Evolutionary conservation across 352 stramenopile species (phyloP), one percentile per base, ranked within the genome.

Genomic region (Pythium pyrilobum): DNA sequence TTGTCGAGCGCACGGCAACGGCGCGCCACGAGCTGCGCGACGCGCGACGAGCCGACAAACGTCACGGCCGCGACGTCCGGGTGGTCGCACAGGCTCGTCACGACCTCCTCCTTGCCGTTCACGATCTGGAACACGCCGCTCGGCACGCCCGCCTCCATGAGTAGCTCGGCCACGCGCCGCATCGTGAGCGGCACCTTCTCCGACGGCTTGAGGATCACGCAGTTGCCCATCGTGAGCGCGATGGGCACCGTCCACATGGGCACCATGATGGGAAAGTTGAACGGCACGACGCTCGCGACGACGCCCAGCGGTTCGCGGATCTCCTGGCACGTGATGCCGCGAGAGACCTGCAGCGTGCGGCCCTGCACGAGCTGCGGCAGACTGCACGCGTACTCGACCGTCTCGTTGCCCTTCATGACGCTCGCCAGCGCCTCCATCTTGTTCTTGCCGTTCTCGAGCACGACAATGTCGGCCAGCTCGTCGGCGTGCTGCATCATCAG

Each of bases 221-320:
- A 97, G 73, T 99, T 99, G 29, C 96, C 97, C 52, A 96, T 85
- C 0, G 96, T 96, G 20, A 99, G 69, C 6, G 96, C 95, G 59
- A 99, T 98, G 6, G 97, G 96, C 16, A 98, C 71, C 0, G 96
- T 99, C 97, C 97, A 99, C 81, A 98, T 97, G 12, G 96, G 93
- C 6, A 98, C 92, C 89, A 99, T 99, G 60, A 98, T 92, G 8
- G 96, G 96, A 58, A 98, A 98, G 69, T 98, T 98, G 63, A 99
- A 98, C 1, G 96, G 96, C 24, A 97, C 89, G 62, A 98, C 92
- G 44, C 71, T 95, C 0, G 78, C 92, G 21, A 98, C 87, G 6
- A 93, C 77, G 6, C 96, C 96, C 5, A 99, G 62, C 10, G 96
- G 91, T 45, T 97, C 90, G 23, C 93, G 79, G 34, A 84, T 71